phyloP scores from a whole-genome alignment of 179 eudicot species.

The Sideroxylon spinosum region DNA sequence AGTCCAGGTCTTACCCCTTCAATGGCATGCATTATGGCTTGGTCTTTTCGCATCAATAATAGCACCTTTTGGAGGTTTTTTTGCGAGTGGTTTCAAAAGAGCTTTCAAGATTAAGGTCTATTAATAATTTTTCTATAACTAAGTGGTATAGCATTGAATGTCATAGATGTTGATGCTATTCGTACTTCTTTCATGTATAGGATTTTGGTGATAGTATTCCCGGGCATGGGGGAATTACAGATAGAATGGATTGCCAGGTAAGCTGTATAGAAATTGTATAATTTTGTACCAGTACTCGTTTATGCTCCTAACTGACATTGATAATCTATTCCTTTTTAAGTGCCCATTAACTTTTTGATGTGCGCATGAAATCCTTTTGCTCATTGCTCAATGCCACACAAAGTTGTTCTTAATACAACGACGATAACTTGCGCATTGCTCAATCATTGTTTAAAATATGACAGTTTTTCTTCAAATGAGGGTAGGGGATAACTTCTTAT shows the following conservation, averaged over 20 bases:
- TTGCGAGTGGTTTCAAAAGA: slow-evolving; percentile 94
- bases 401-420: not conserved
- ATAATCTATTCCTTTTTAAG: not conserved
- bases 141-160: not conserved
- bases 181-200: slow-evolving; percentile 29
- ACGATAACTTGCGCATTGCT: not conserved
- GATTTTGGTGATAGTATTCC: slow-evolving; percentile 99
- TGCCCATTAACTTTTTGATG: not conserved
- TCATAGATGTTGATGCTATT: not conserved
- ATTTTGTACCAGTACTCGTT: not conserved
- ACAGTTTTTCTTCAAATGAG: not conserved
- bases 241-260: slow-evolving; percentile 99
- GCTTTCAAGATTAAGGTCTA: slow-evolving; percentile 93
- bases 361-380: not conserved
- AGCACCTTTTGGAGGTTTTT: slow-evolving; percentile 98
- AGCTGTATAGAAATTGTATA: not conserved
- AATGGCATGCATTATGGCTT: slow-evolving; percentile 86
- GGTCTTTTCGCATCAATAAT: slow-evolving; percentile 93
- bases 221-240: slow-evolving; percentile 97
- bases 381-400: not conserved
- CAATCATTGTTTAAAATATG: slow-evolving; percentile 6
- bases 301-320: not conserved
- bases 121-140: not conserved
- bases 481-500: no score
- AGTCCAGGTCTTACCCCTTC: slow-evolving; percentile 67